A percentile compares a stretch with the other conserved stretches of the same genome.
phyloP scores from a whole-genome alignment of 2,329 filamentous ascomycete genomes.

The Botrytis elliptica region DNA sequence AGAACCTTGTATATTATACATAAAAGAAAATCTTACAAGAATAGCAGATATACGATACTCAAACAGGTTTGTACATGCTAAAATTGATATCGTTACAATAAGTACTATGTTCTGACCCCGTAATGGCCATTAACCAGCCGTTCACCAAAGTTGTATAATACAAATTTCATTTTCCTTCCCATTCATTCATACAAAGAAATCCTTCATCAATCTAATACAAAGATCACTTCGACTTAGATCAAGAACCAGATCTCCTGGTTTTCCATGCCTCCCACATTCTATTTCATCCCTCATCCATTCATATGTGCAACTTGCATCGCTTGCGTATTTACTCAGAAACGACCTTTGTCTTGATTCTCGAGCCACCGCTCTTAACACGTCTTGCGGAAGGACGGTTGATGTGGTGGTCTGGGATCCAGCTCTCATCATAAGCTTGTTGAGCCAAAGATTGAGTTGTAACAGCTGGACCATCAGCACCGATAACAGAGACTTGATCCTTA shows the following conservation, averaged over 20 bases:
- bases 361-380: constrained; percentile 58
- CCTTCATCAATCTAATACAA: background rate
- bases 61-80: constrained; percentile 11
- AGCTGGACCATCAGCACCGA: constrained; percentile 52
- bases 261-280: background rate
- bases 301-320: background rate
- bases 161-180: constrained; percentile 5
- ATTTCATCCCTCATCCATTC: constrained; percentile 2
- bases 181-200: background rate
- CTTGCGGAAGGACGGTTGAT: constrained; percentile 78
- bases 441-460: constrained; percentile 37
- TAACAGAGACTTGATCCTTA: constrained; percentile 58
- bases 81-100: constrained; percentile 11
- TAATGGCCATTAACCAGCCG: constrained; percentile 7
- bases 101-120: background rate
- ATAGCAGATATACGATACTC: background rate
- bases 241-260: background rate
- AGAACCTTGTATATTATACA: background rate
- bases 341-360: constrained; percentile 30
- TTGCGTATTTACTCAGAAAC: constrained; percentile 15
- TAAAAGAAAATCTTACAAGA: background rate
- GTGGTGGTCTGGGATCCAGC: constrained; percentile 56
- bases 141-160: constrained; percentile 19
- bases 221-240: background rate
- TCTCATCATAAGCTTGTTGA: constrained; percentile 39